phyloP scores from a whole-genome alignment of 2,329 filamentous ascomycete genomes.

The Clonostachys solani region DNA sequence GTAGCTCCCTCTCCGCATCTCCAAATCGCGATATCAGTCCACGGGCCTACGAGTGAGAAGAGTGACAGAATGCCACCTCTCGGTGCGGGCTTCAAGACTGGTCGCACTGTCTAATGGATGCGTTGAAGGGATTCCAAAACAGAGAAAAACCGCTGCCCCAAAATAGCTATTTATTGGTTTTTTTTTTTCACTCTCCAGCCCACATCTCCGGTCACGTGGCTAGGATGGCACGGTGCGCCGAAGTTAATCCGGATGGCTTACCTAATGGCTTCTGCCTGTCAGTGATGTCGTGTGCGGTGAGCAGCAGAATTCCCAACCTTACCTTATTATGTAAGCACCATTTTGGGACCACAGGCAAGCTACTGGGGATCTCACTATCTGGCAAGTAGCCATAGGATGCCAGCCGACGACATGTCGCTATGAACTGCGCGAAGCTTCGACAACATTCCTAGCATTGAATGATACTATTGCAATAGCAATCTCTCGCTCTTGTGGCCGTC shows the following conservation, averaged over 20 bases:
- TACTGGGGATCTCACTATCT: neutral
- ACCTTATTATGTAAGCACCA: too few relatives aligned
- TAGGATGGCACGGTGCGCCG: too few relatives aligned
- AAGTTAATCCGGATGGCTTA: too few relatives aligned
- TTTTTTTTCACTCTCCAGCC: too few relatives aligned
- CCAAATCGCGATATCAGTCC: slow-evolving; percentile 61
- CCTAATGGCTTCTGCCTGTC: too few relatives aligned
- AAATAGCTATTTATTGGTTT: too few relatives aligned
- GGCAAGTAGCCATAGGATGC: slow-evolving; percentile 1
- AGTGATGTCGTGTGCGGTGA: too few relatives aligned
- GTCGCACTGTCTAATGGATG: slow-evolving; percentile 85
- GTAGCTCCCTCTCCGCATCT: slow-evolving; percentile 46
- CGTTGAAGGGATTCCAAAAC: slow-evolving; percentile 43
- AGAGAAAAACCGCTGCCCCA: too few relatives aligned
- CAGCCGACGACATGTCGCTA: neutral
- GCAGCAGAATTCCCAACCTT: too few relatives aligned
- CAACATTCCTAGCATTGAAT: neutral
- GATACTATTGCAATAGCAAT: too few relatives aligned
- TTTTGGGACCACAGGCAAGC: neutral
- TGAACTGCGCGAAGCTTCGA: neutral
- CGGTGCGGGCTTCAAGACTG: slow-evolving; percentile 57
- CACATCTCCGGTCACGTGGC: too few relatives aligned
- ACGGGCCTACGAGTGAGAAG: slow-evolving; percentile 47
- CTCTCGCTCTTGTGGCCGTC: slow-evolving; percentile 11
- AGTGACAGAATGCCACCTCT: slow-evolving; percentile 63